Percentiles rank a stretch among this genome's conserved stretches.
phyloP scores from a whole-genome alignment of 768 basidiomycete species.

The Coprinopsis sp. region DNA sequence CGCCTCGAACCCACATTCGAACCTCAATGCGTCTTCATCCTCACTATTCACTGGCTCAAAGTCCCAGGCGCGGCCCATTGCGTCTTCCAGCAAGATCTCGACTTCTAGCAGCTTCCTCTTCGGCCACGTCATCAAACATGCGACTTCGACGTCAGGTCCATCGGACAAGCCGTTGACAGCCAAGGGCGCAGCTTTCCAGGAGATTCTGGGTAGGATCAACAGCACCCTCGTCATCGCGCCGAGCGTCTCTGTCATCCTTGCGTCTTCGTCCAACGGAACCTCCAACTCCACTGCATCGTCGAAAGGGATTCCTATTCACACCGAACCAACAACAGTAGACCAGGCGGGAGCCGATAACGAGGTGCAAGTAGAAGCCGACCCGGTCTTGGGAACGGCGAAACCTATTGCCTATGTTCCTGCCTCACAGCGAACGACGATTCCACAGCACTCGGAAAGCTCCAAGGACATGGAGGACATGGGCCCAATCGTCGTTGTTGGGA shows the following conservation, averaged over 20 bases:
- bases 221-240: conserved; percentile 59
- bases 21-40: too few relatives aligned
- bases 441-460: conserved; percentile 18
- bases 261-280: conserved; percentile 4
- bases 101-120: too few relatives aligned
- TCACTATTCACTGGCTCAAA: too few relatives aligned
- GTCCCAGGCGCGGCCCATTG: too few relatives aligned
- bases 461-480: conserved; percentile 55
- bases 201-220: conserved; percentile 64
- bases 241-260: conserved; percentile 38
- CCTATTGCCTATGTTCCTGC: conserved; percentile 72
- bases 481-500: conserved; percentile 67
- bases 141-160: too few relatives aligned
- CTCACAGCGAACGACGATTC: conserved; percentile 44
- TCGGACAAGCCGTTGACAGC: too few relatives aligned
- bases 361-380: conserved; percentile 6
- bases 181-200: conserved; percentile 36
- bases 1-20: too few relatives aligned
- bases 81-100: too few relatives aligned
- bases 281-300: conserved; percentile 7
- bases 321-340: conserved; percentile 9
- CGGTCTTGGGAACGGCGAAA: conserved; percentile 23
- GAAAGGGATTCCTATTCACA: too few relatives aligned
- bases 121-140: background rate
- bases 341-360: conserved; percentile 9